Evolutionary conservation across 108 stramenopile species (phyloP).

Genomic region (Aurantiochytrium sp.): DNA sequence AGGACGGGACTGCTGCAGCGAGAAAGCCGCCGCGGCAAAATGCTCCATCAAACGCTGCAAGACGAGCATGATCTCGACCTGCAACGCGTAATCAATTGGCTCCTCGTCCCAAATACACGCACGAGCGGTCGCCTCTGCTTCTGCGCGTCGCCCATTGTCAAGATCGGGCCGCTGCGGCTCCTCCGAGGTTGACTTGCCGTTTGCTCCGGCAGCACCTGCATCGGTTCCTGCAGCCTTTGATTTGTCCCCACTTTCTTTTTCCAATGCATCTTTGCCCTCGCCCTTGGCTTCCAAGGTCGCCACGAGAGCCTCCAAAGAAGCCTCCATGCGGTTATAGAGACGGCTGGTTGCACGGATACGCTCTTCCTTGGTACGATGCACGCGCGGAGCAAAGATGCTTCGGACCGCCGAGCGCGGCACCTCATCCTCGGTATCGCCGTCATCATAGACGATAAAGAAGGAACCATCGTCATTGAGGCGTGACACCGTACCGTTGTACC

Average conservation of each 20-base stretch:
- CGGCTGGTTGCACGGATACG: neutral
- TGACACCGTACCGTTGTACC: conserved; percentile 12
- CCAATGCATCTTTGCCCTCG: neutral
- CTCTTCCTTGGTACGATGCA: neutral
- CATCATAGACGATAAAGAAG: conserved; percentile 14
- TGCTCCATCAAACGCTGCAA: conserved; percentile 30
- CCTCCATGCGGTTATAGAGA: neutral
- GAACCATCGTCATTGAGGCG: conserved; percentile 12
- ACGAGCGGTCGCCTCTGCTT: neutral
- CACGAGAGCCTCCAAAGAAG: neutral
- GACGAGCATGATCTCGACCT: conserved; percentile 22
- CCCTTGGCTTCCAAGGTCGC: neutral
- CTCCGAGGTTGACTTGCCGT: neutral
- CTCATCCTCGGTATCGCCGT: conserved; percentile 19
- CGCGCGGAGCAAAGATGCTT: neutral
- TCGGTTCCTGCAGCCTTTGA: neutral
- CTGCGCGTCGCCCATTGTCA: neutral
- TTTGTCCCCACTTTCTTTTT: neutral
- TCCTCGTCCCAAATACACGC: conserved; percentile 27
- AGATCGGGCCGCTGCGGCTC: neutral
- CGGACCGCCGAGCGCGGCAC: neutral
- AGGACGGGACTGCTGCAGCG: conserved; percentile 21
- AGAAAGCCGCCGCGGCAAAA: conserved; percentile 26
- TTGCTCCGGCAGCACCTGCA: neutral
- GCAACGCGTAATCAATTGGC: conserved; percentile 16